phyloP scores from a whole-genome alignment of 805 yeast genomes.

The Yueomyces sinensis region DNA sequence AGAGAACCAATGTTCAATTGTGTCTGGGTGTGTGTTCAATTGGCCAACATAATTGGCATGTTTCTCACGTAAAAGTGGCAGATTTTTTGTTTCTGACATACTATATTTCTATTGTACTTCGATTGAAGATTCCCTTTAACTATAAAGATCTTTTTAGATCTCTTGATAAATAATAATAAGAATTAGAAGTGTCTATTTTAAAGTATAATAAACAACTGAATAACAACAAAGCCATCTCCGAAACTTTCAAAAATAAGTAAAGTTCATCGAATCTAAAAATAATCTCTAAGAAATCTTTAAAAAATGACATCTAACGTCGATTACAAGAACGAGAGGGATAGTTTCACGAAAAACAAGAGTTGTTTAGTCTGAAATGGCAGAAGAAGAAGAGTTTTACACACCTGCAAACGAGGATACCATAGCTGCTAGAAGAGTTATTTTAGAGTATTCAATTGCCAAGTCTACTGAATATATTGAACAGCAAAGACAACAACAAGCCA shows the following conservation, averaged over 20 bases:
- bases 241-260: too few species aligned
- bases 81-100: background rate
- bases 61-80: background rate
- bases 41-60: slow-evolving; percentile 46
- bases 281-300: too few species aligned
- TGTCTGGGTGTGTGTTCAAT: slow-evolving; percentile 40
- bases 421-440: slow-evolving; percentile 37
- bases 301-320: too few species aligned
- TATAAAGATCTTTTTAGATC: too few species aligned
- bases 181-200: too few species aligned
- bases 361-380: too few species aligned
- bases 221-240: too few species aligned
- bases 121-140: background rate
- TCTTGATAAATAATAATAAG: too few species aligned
- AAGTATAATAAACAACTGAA: too few species aligned
- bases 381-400: slow-evolving; percentile 74
- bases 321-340: too few species aligned
- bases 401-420: slow-evolving; percentile 52
- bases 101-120: background rate
- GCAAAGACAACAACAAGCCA: slow-evolving; percentile 21
- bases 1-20: slow-evolving; percentile 72
- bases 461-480: slow-evolving; percentile 31
- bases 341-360: too few species aligned
- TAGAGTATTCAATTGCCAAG: slow-evolving; percentile 35
- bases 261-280: too few species aligned